Evolutionary conservation across 225 moss, liverwort and hornwort species (phyloP).

Genomic region (Marchantia paleacea): DNA sequence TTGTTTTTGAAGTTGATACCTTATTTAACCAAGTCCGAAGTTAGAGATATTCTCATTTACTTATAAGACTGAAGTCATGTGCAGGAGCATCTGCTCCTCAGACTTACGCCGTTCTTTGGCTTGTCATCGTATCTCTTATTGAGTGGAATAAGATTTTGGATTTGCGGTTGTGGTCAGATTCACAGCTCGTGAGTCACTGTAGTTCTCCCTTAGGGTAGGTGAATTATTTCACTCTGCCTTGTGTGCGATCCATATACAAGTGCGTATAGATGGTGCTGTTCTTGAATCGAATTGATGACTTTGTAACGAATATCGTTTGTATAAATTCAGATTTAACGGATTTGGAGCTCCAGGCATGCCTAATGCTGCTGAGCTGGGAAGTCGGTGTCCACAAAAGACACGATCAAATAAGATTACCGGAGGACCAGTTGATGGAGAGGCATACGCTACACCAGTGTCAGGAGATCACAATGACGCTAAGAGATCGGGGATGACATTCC

Average conservation of each 20-base stretch:
- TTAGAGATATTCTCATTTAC: too few relatives aligned
- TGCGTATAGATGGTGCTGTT: background rate
- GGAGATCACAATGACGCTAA: slow-evolving; percentile 55
- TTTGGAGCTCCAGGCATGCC: slow-evolving; percentile 66
- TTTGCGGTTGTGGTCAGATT: too few relatives aligned
- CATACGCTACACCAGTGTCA: slow-evolving; percentile 51
- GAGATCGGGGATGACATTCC: slow-evolving; percentile 49
- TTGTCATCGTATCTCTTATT: too few relatives aligned
- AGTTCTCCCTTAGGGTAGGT: background rate
- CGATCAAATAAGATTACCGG: slow-evolving; percentile 62
- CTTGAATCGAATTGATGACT: background rate
- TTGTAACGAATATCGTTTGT: background rate
- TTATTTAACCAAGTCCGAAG: too few relatives aligned
- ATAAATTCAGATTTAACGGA: slow-evolving; percentile 64
- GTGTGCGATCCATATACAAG: background rate
- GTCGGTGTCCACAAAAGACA: slow-evolving; percentile 65
- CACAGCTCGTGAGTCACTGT: background rate
- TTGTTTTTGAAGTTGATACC: too few relatives aligned
- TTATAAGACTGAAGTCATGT: background rate
- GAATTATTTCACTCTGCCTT: background rate
- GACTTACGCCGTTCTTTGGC: background rate
- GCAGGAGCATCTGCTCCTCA: background rate
- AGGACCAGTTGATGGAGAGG: slow-evolving; percentile 56
- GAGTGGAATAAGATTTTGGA: too few relatives aligned
- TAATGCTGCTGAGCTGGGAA: slow-evolving; percentile 63